Conservation (phyloP, 164 flowering plant species). For the Liquidambar formosana region DNA sequence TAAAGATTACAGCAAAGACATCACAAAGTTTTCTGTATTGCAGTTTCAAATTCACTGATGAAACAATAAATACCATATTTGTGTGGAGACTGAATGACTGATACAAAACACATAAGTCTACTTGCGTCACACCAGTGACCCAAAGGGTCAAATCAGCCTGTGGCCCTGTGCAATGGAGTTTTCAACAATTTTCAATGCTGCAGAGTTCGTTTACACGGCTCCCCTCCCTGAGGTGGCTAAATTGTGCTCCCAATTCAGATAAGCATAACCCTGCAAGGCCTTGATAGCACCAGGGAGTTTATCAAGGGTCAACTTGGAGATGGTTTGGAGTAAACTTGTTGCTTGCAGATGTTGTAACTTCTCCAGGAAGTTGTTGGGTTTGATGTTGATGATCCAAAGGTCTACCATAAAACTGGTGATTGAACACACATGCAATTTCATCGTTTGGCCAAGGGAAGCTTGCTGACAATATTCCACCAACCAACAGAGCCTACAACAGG, state of each 20-base stretch:
- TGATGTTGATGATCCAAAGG: not conserved
- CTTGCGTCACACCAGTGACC: not conserved
- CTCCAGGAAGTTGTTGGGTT: not conserved
- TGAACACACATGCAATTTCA: no score
- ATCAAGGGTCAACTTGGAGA: not conserved
- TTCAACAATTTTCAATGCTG: not conserved
- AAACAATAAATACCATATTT: not conserved
- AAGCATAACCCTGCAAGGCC: not conserved
- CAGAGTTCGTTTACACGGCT: not conserved
- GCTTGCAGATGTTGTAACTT: not conserved
- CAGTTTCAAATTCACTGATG: not conserved
- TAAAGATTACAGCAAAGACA: no score
- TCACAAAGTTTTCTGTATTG: not conserved
- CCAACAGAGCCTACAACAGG: not conserved
- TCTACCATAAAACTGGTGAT: no score
- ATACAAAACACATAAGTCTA: not conserved
- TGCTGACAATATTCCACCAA: no score
- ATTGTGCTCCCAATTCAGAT: not conserved
- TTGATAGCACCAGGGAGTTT: not conserved
- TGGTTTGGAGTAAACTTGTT: not conserved
- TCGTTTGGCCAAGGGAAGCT: no score
- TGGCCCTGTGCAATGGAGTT: no score
- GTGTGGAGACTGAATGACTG: not conserved
- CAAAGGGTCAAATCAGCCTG: not conserved
- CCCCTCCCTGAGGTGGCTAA: not conserved